These are phyloP conservation scores for Lecanicillium sp. DNA, from an alignment of 2,329 filamentous ascomycete species.

Conservation along the genomic window DNA sequence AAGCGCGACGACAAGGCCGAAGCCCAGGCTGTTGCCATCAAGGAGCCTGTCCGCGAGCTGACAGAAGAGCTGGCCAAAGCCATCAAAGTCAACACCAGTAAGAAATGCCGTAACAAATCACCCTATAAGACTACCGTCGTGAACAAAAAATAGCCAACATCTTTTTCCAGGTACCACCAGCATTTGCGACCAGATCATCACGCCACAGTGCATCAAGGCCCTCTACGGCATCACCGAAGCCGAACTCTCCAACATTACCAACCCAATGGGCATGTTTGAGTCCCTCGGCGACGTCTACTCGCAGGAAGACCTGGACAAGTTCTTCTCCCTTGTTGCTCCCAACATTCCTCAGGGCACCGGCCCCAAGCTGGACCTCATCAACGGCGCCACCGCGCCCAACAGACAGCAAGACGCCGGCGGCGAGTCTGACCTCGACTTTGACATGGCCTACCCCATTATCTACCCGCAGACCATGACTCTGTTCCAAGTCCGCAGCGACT, in stretches of 20 bases:
- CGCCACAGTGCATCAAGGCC: conserved; percentile 44
- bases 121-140: not conserved
- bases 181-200: conserved; percentile 45
- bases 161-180: not conserved
- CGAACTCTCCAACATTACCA: conserved; percentile 24
- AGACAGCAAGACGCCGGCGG: conserved; percentile 20
- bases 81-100: conserved; percentile 4
- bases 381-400: conserved; percentile 36
- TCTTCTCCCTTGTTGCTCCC: conserved; percentile 35
- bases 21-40: conserved; percentile 1
- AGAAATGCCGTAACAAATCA: not conserved
- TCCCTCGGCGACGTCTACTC: conserved; percentile 42
- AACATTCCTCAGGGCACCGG: conserved; percentile 30
- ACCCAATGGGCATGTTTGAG: conserved; percentile 45
- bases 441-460: conserved; percentile 40
- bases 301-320: conserved; percentile 38
- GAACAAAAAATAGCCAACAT: conserved; percentile 2
- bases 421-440: conserved; percentile 46
- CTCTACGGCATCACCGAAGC: conserved; percentile 36
- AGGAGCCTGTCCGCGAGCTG: conserved; percentile 11
- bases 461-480: conserved; percentile 42
- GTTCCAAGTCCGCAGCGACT: conserved; percentile 32
- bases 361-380: conserved; percentile 37
- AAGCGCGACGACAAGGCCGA: conserved; percentile 1
- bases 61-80: conserved; percentile 12